phyloP scores from a whole-genome alignment of 306 rosid species.

The Prunus padus region DNA sequence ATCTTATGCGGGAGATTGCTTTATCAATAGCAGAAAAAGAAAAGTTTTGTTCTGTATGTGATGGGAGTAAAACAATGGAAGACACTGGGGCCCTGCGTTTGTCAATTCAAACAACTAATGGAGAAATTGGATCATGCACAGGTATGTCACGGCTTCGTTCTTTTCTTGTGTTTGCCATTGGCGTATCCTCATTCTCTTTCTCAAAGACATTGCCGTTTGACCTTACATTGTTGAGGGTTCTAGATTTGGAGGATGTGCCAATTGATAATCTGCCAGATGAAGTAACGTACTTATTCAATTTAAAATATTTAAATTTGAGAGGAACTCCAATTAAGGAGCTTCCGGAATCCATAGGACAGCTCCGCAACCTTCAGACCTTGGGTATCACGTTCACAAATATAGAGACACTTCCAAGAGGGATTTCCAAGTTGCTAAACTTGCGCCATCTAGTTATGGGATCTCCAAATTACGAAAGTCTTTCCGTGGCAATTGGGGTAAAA shows the following conservation, averaged over 20 bases:
- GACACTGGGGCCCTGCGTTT: not conserved
- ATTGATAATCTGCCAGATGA: slow-evolving; percentile 8
- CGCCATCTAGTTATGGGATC: not conserved
- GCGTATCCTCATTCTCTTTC: not conserved
- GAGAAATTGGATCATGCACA: not conserved
- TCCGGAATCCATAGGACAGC: slow-evolving; percentile 24
- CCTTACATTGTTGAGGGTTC: slow-evolving; percentile 12
- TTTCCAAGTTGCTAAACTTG: not conserved
- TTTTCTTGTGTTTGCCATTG: not conserved
- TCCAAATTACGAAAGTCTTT: too few species aligned
- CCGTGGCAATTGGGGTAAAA: not conserved
- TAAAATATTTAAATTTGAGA: slow-evolving; percentile 11
- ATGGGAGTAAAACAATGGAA: not conserved
- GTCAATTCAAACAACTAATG: not conserved
- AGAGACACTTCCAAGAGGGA: not conserved
- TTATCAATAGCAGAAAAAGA: slow-evolving; percentile 1
- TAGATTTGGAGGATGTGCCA: slow-evolving; percentile 12
- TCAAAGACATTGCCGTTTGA: not conserved
- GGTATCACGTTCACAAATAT: not conserved
- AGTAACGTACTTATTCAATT: slow-evolving; percentile 8
- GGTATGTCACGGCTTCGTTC: slow-evolving; percentile 14
- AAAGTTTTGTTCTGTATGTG: not conserved
- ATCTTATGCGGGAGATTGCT: slow-evolving; percentile 26
- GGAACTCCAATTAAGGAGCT: slow-evolving; percentile 15
- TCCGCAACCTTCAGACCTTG: slow-evolving; percentile 21